These are phyloP conservation scores for Beauveria asiatica DNA, from an alignment of 2,329 filamentous ascomycete genomes.

Conservation along the genomic window DNA sequence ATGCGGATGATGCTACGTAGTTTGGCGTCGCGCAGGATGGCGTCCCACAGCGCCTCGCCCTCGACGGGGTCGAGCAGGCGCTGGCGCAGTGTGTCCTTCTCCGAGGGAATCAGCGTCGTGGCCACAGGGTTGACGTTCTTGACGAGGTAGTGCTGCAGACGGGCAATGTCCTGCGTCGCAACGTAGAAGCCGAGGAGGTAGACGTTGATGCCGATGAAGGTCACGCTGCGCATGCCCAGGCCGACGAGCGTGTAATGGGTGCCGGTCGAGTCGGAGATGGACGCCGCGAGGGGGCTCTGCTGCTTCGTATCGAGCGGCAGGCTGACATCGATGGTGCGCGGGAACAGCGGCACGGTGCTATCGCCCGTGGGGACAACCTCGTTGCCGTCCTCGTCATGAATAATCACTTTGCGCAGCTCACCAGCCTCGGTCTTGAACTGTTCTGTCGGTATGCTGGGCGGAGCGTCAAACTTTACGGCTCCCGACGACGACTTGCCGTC, in stretches of 20 bases:
- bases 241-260: conserved; percentile 82
- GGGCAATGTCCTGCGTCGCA: conserved; percentile 70
- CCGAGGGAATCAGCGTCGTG: conserved; percentile 72
- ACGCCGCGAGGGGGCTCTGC: conserved; percentile 26
- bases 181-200: conserved; percentile 94
- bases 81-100: conserved; percentile 65
- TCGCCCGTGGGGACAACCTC: conserved; percentile 78
- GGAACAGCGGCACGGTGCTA: conserved; percentile 70
- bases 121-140: conserved; percentile 68
- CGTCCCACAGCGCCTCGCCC: conserved; percentile 67
- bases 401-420: conserved; percentile 46
- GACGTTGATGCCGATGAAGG: conserved; percentile 81
- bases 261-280: conserved; percentile 31
- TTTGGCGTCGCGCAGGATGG: conserved; percentile 55
- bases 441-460: conserved; percentile 29
- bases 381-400: conserved; percentile 59
- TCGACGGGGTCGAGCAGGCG: conserved; percentile 60
- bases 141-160: conserved; percentile 70
- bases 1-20: conserved; percentile 76
- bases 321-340: conserved; percentile 59
- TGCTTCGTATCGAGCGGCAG: conserved; percentile 22
- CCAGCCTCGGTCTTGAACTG: conserved; percentile 41
- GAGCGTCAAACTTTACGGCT: conserved; percentile 33
- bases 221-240: conserved; percentile 80
- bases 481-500: conserved; percentile 21